Conservation (phyloP, 2,329 filamentous ascomycete species). For the Coniochaeta sp. region DNA sequence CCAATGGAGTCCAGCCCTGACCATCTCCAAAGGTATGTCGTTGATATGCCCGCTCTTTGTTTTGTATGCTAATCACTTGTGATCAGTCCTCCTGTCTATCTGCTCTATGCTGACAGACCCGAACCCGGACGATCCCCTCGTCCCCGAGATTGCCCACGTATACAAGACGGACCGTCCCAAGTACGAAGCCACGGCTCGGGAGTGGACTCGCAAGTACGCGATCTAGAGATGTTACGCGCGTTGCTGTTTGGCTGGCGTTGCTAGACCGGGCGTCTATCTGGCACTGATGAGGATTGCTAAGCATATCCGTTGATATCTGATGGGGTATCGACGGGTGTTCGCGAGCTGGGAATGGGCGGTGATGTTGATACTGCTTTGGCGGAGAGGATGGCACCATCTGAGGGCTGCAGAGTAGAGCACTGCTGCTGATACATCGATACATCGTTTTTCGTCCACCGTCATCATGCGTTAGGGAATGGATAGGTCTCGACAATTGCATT, state of each 20-base stretch:
- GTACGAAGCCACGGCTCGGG: conserved; percentile 92
- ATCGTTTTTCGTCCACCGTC: not conserved
- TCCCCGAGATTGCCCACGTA: conserved; percentile 97
- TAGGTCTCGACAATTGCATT: not conserved
- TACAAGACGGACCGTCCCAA: conserved; percentile 98
- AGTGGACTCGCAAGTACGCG: conserved; percentile 99
- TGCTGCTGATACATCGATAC: not conserved
- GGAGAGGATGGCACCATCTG: not conserved
- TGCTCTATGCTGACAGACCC: conserved; percentile 99
- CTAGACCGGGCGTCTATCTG: not conserved
- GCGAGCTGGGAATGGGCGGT: not conserved
- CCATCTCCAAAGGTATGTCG: conserved; percentile 86
- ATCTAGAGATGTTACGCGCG: conserved; percentile 48
- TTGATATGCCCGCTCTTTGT: not conserved
- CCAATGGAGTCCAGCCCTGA: conserved; percentile 97
- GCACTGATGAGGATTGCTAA: not conserved
- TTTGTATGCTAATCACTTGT: not conserved
- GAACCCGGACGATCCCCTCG: conserved; percentile 97
- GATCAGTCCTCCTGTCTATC: conserved; percentile 86
- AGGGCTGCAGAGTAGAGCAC: not conserved
- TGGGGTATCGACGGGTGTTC: not conserved
- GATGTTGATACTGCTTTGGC: not conserved
- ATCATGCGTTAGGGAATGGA: not conserved
- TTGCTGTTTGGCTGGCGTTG: not conserved
- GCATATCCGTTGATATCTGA: not conserved